Percentiles rank a stretch among this genome's conserved stretches.
These are phyloP conservation scores for Sarocladiaceae sp. DNA, from an alignment of 2,329 filamentous ascomycete genomes.

Conservation along the genomic window DNA sequence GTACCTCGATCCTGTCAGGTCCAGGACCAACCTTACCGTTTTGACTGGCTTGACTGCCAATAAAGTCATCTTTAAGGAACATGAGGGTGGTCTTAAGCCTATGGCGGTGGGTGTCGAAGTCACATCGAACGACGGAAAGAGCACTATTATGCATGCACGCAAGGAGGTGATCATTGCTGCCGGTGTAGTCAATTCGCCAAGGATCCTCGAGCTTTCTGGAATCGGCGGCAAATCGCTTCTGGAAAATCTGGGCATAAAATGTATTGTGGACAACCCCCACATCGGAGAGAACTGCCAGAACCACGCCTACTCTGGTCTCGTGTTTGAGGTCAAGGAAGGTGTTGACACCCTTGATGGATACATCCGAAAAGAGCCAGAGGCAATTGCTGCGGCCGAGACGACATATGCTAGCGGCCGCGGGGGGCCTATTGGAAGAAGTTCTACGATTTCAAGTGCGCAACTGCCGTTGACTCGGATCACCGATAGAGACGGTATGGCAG, in stretches of 20 bases:
- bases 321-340: background rate
- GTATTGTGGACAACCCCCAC: constrained; percentile 28
- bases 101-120: constrained; percentile 13
- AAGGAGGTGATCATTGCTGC: constrained; percentile 39
- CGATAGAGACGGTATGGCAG: background rate
- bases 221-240: constrained; percentile 32
- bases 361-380: background rate
- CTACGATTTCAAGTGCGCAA: background rate
- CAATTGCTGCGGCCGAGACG: background rate
- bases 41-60: constrained; percentile 17
- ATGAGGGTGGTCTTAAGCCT: background rate
- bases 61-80: constrained; percentile 18
- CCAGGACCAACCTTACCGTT: constrained; percentile 20
- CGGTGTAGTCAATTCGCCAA: constrained; percentile 36
- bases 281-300: constrained; percentile 36
- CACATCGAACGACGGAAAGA: constrained; percentile 11
- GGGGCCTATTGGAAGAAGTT: background rate
- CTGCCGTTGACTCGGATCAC: background rate
- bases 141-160: constrained; percentile 16
- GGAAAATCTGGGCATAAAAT: constrained; percentile 22
- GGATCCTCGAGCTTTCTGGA: constrained; percentile 39
- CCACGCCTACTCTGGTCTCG: constrained; percentile 15
- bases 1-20: constrained; percentile 14
- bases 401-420: background rate
- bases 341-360: background rate